Base-by-base conservation (phyloP, 2,329 filamentous ascomycete genomes). In the Tolypocladium inflatum region DNA sequence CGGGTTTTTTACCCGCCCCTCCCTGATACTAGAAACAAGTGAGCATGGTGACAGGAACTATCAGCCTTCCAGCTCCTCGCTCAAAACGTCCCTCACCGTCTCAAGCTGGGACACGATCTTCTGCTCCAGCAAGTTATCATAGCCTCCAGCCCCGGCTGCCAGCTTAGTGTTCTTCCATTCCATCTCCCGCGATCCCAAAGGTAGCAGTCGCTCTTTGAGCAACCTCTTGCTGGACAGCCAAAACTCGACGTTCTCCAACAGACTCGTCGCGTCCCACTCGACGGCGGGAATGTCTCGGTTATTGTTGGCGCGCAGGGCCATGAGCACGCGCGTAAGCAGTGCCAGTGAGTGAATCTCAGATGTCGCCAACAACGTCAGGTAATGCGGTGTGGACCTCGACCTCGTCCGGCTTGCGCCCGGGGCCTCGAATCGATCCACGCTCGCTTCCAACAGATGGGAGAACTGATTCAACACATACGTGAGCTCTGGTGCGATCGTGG, bases 401-500 rank as follows among this genome's bases (percentile, higher is more conserved):
- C 74, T 71, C 17, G 82, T 83, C 38, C 82, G 77, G 63, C 78
- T 82, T 7, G 79, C 76, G 0, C 80, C 73, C 26, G 83, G 77
- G 39, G 83, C 76, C 67, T 90, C 87, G 61, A 97, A 85, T 1
- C 88, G 82, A 55, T 85, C 83, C 9, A 88, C 81, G 15, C 90
- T 90, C 37, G 89, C 84, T 48, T 77, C 74, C 11, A 99, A 80
- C 59, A 97, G 86, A 53, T 85, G 82, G 13, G 90, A 87, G 71
- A 96, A 99, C 69, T 91, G 88, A 68, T 95, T 96, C 35, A 99
- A 80, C 68, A 97, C 95, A 59, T 87, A 86, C 0, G 89, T 84
- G 7, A 97, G 84, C 71, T 99, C 94, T 0, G 87, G 84, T 0
- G 91, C 92, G 53, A 96, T 85, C 2, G 90, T 88, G 1, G 86